Evolutionary conservation across 2,329 filamentous ascomycete genomes (phyloP).

Genomic region (Periconia macrospinosa): DNA sequence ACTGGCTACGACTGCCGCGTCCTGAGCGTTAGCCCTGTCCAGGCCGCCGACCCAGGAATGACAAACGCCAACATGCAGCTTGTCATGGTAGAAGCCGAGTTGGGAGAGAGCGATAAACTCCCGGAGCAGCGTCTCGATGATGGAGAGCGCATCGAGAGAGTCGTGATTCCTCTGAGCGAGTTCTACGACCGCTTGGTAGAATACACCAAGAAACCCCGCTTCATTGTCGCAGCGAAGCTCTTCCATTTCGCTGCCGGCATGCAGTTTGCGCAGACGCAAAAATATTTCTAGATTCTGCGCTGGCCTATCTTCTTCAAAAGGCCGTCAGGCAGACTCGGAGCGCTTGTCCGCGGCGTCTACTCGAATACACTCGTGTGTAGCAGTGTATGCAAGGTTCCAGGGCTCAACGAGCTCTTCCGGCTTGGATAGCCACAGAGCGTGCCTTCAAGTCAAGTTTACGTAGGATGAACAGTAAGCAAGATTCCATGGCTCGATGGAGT

Average conservation of each 20-base stretch:
- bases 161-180: conserved; percentile 25
- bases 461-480: too few species aligned
- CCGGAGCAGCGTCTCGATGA: conserved; percentile 33
- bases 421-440: too few species aligned
- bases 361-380: too few species aligned
- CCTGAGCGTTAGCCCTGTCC: conserved; percentile 15
- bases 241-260: conserved; percentile 34
- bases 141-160: conserved; percentile 31
- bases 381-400: too few species aligned
- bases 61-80: conserved; percentile 29
- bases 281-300: background rate
- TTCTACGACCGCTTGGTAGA: conserved; percentile 23
- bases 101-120: conserved; percentile 14
- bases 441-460: too few species aligned
- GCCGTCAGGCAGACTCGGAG: too few species aligned
- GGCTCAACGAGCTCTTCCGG: too few species aligned
- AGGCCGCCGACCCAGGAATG: conserved; percentile 31
- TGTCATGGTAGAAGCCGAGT: conserved; percentile 25
- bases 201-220: conserved; percentile 23
- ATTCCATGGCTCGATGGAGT: too few species aligned
- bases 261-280: conserved; percentile 16
- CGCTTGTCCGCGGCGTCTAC: too few species aligned
- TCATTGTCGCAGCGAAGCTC: conserved; percentile 30
- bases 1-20: conserved; percentile 60
- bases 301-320: too few species aligned